Base-by-base conservation (phyloP, 164 flowering plant genomes). In the Cinnamomum chago region DNA sequence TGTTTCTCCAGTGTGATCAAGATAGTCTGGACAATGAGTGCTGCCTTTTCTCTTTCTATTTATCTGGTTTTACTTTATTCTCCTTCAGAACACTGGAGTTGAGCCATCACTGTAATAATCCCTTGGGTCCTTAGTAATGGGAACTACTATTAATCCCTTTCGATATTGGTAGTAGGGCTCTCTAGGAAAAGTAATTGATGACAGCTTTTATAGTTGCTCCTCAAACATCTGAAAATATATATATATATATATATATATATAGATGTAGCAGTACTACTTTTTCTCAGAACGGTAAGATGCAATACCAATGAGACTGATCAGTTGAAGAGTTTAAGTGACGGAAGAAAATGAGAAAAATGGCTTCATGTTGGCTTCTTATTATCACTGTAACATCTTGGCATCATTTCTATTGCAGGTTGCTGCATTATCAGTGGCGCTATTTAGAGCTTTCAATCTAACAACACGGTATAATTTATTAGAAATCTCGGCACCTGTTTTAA, bases 391-490 rank as follows among this genome's bases (percentile, higher is more conserved):
- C 66, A 70, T 80, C 7, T 60, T n/a, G 66, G 24, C 24, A 62
- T 50, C 7, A 7, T 75, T 74, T 80, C 23, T 60, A 25, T 77
- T 85, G 80, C 97, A 95, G 99, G 84, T 95, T 83, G 90, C 88
- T 81, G 97, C 97, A 62, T 77, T 93, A 74, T 88, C 92, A 66
- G 99, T 95, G 81, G 93, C 94, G 74, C 82, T 95, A 17, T 90
- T 91, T 73, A 90, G 99, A 85, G 97, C 97, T 79, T 81, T 93
- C 77, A 86, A 87, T 74, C 84, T 95, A 60, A 84, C 97, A 74
- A 75, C 93, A 68, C 78, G 99, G 99, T 95, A 90, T 40, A 15
- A 18, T 47, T 35, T 40, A 40, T 40, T n/a, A 58, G 22, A 12
- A 58, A 58, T 58, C 22, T 58, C 18, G 5, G 62, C 22, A 18